A percentile compares a stretch with the other conserved stretches of the same genome.
Conservation (phyloP, 176 grass and related monocot species). For the Avena insularis region DNA sequence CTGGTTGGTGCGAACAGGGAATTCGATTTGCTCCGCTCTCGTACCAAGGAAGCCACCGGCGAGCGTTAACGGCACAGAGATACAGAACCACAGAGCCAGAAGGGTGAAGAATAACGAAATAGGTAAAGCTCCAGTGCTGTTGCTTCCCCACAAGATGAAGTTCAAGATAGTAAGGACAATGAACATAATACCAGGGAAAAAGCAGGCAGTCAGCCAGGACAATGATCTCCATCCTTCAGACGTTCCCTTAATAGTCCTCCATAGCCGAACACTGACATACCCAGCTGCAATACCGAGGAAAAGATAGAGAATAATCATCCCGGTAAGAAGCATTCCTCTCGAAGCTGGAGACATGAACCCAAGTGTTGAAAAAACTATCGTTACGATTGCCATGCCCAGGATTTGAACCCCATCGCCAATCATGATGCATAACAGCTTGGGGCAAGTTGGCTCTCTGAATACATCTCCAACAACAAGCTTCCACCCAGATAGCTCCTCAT, state of each 20-base stretch:
- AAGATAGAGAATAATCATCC: slow-evolving; percentile 89
- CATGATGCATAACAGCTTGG: slow-evolving; percentile 83
- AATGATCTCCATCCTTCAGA: slow-evolving; percentile 78
- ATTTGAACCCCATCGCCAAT: slow-evolving; percentile 84
- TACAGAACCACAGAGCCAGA: slow-evolving; percentile 81
- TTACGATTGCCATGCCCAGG: slow-evolving; percentile 72
- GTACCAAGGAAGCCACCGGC: slow-evolving; percentile 70
- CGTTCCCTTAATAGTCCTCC: slow-evolving; percentile 74
- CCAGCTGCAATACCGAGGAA: slow-evolving; percentile 83
- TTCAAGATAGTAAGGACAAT: slow-evolving; percentile 71
- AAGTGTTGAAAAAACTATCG: slow-evolving; percentile 72
- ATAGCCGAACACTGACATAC: slow-evolving; percentile 65
- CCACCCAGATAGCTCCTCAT: slow-evolving; percentile 86
- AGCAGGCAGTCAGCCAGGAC: slow-evolving; percentile 79
- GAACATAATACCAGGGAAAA: slow-evolving; percentile 81
- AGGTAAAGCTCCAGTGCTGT: slow-evolving; percentile 81
- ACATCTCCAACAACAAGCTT: slow-evolving; percentile 90
- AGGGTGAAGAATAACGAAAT: slow-evolving; percentile 89
- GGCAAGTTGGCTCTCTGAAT: slow-evolving; percentile 77
- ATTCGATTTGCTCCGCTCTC: slow-evolving; percentile 69
- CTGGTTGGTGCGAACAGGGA: slow-evolving; percentile 80
- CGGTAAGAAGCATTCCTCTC: slow-evolving; percentile 86
- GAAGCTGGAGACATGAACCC: slow-evolving; percentile 95
- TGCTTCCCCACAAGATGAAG: slow-evolving; percentile 80
- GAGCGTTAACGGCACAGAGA: slow-evolving; percentile 80